Base-by-base conservation (phyloP, 495 filamentous ascomycete genomes). In the Lindgomyces ingoldianus region DNA sequence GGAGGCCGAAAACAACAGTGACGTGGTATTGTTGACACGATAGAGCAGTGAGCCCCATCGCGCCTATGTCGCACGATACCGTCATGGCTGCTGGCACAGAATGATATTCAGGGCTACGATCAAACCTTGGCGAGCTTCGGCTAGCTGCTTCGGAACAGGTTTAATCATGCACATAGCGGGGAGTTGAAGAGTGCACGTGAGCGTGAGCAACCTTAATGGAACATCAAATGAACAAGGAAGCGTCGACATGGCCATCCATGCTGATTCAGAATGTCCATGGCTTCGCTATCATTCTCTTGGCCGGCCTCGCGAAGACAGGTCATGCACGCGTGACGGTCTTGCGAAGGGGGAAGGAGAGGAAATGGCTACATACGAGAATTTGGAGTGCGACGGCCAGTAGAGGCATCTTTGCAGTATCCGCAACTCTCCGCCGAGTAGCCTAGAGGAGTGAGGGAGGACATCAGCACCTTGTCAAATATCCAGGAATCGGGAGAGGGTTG, bases 381-480 rank as follows among this genome's bases (percentile, higher is more conserved):
- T 51, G 70, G 69, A 60, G 70, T 76, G 67, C 75, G 69, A 63
- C 71, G 65, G 73, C 75, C 74, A 63, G 68, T 67, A 14, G 62
- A 25, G 57, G 65, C 55, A 22, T 70, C 67, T 60, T 77, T 76
- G 69, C 76, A 78, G 66, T 78, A 78, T 29, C 76, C 76, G 54
- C 76, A 78, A 39, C 70, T 71, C 42, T 70, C 73, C 25, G 64
- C 65, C 41, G 70, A 63, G 56, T 77, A 78, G 54, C 76, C 75
- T 77, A 60, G 25, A 50, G 58, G 36, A 4, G 49, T n/a, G 21
- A 27, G 33, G 52, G 26, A 16, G n/a, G 27, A 33, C 52, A 59
- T 68, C 59, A 68, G 65, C 60, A 64, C 24, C 9, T 57, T 14
- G 64, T 62, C 47, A 46, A 60, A 54, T 30, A 55, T 22, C 41